These are phyloP conservation scores for Entomortierella lignicola DNA, from an alignment of 192 early-diverging fungal genomes.

Conservation along the genomic window DNA sequence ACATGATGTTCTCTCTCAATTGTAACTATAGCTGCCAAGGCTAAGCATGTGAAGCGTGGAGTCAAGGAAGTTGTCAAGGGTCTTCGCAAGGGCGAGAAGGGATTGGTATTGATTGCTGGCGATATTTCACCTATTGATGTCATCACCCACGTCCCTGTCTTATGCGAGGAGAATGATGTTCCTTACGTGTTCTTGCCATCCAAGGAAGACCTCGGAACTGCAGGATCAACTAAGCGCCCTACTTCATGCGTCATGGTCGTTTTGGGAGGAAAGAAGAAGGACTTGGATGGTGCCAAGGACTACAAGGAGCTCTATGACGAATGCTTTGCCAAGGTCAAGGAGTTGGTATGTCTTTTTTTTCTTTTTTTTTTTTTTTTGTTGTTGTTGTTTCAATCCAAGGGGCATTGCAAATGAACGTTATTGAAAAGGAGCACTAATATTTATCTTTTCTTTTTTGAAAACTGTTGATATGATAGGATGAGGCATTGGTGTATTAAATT, in stretches of 20 bases:
- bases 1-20: not conserved
- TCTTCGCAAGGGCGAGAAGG: constrained; percentile 95
- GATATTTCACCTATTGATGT: constrained; percentile 98
- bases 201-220: constrained; percentile 94
- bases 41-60: constrained; percentile 91
- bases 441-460: no score
- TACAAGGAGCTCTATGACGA: constrained; percentile 92
- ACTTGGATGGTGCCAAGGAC: constrained; percentile 75
- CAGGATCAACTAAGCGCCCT: constrained; percentile 94
- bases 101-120: constrained; percentile 93
- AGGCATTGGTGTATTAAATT: constrained; percentile 37
- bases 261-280: constrained; percentile 77
- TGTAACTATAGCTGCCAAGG: constrained; percentile 74
- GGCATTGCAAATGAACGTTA: no score
- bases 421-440: no score
- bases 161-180: constrained; percentile 96
- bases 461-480: constrained; percentile 16
- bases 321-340: constrained; percentile 81
- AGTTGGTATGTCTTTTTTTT: constrained; percentile 64
- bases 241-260: constrained; percentile 93
- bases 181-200: constrained; percentile 97
- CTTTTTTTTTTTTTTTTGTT: not conserved
- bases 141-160: constrained; percentile 95
- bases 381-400: no score
- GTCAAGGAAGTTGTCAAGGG: constrained; percentile 99